These are phyloP conservation scores for Coprinopsis sp. DNA, from an alignment of 768 basidiomycete genomes.

Conservation along the genomic window DNA sequence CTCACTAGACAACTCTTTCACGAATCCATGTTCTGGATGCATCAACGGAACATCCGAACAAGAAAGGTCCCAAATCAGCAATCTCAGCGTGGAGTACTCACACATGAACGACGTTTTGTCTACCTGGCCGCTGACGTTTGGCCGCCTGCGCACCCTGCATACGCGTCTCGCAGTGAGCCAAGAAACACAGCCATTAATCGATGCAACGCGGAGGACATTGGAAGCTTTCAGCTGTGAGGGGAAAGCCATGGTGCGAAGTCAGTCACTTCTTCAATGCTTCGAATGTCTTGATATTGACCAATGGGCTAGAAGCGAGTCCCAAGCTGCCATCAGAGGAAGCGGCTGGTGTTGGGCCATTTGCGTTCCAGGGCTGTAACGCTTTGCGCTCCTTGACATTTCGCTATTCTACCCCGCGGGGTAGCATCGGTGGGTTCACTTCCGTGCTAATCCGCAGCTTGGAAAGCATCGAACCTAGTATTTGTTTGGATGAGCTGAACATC, in stretches of 20 bases:
- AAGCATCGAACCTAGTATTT: background rate
- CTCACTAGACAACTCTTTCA: no score
- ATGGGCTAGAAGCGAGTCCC: no score
- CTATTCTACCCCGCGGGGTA: background rate
- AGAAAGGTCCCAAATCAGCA: no score
- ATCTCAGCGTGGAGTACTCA: background rate
- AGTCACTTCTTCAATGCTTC: background rate
- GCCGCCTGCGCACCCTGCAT: background rate
- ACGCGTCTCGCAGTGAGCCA: background rate
- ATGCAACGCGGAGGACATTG: background rate
- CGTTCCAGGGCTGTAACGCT: background rate
- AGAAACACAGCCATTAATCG: slow-evolving; percentile 2
- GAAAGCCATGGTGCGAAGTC: background rate
- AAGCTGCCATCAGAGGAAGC: background rate
- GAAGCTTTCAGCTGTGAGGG: slow-evolving; percentile 2
- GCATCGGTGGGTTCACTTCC: background rate
- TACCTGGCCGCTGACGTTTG: background rate
- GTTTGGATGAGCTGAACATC: background rate
- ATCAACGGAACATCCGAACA: no score
- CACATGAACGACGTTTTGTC: background rate
- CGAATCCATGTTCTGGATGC: no score
- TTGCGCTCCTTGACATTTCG: background rate
- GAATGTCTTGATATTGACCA: background rate
- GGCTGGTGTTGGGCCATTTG: slow-evolving; percentile 1
- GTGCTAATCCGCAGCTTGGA: background rate